A percentile compares a stretch with the other conserved stretches of the same genome.
Evolutionary conservation across 768 basidiomycete species (phyloP).

Genomic region (Lepiota brunneoincarnata): DNA sequence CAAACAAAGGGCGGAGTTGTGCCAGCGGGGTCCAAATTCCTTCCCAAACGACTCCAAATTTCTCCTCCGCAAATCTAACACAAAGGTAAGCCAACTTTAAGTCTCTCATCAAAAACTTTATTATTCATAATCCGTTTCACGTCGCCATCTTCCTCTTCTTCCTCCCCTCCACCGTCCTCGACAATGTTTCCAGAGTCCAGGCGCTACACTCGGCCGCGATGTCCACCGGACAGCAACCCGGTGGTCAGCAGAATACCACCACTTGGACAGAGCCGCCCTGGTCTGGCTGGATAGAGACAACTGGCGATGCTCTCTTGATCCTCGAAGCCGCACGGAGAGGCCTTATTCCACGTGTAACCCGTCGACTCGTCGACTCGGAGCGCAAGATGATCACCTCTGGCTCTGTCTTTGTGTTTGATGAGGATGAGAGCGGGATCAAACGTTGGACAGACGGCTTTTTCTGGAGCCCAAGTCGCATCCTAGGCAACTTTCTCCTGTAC

Average conservation of each 20-base stretch:
- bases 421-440: conserved; percentile 96
- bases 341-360: conserved; percentile 87
- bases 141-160: conserved; percentile 23
- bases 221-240: conserved; percentile 34
- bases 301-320: conserved; percentile 93
- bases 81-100: conserved; percentile 73
- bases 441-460: conserved; percentile 97
- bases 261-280: conserved; percentile 89
- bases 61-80: conserved; percentile 61
- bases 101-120: conserved; percentile 57
- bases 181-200: conserved; percentile 21
- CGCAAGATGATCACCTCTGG: conserved; percentile 91
- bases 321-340: conserved; percentile 91
- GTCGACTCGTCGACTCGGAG: conserved; percentile 89
- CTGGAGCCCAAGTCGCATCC: conserved; percentile 90
- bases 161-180: conserved; percentile 22
- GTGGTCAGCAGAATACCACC: conserved; percentile 31
- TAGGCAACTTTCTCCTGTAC: conserved; percentile 95
- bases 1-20: conserved; percentile 27
- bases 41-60: conserved; percentile 32
- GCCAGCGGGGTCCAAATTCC: conserved; percentile 40
- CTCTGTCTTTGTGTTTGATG: conserved; percentile 96
- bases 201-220: conserved; percentile 19
- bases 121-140: conserved; percentile 42
- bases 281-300: conserved; percentile 94